Evolutionary conservation across 75 land plant genomes (phyloP).

Genomic region (Pseudotsuga menziesii): DNA sequence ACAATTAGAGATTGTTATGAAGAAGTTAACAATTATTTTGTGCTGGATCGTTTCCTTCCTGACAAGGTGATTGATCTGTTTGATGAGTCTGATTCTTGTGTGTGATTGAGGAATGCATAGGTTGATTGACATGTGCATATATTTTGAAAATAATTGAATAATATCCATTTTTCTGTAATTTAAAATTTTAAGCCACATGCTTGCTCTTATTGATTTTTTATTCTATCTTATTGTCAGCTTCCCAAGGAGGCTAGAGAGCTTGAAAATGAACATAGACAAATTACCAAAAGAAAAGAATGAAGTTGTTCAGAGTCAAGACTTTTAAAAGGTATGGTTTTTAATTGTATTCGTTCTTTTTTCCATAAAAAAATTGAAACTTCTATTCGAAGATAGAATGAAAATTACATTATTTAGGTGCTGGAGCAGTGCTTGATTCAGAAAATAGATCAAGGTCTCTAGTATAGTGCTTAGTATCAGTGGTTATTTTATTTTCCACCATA

Average conservation of each 20-base stretch:
- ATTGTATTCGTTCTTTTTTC: not conserved
- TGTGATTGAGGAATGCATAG: constrained; percentile 57
- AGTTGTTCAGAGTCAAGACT: constrained; percentile 48
- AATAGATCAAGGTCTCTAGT: no score
- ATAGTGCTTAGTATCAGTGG: no score
- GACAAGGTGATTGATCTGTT: constrained; percentile 67
- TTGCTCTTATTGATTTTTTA: not conserved
- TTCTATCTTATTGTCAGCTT: constrained; percentile 18
- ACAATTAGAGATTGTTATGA: not conserved
- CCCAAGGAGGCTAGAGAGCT: constrained; percentile 53
- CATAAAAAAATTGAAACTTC: no score
- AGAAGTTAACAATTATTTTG: not conserved
- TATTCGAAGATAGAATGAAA: no score
- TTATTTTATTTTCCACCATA: not conserved
- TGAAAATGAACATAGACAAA: constrained; percentile 40
- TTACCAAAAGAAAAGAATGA: constrained; percentile 52
- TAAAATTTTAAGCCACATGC: no score
- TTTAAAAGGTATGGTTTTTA: constrained; percentile 29
- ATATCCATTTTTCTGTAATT: no score
- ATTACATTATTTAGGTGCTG: no score
- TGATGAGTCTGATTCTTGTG: constrained; percentile 70
- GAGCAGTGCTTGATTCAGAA: no score
- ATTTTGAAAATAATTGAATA: not conserved
- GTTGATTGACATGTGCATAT: constrained; percentile 10
- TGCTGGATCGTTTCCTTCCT: constrained; percentile 71